Evolutionary conservation across 495 filamentous ascomycete species (phyloP), one percentile per base, ranked within the genome.

Genomic region (Penicillium fimorum): DNA sequence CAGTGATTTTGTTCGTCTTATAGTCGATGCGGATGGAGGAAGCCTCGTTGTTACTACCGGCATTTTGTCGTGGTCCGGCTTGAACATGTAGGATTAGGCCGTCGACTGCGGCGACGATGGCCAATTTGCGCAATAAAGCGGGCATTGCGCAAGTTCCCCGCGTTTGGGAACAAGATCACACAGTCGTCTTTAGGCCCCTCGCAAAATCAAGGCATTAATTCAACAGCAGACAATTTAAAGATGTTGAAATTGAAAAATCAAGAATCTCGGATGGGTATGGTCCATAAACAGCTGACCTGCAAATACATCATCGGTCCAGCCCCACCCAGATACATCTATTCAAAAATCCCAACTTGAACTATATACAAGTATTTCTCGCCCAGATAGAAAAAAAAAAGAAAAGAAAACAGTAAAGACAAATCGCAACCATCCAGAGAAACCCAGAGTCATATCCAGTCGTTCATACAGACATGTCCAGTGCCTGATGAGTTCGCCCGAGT

Each of bases 81-180:
- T 69, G 74, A 71, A 90, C 90, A 60, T 94, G 88, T 33, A 97
- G 77, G 57, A 96, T 77, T 22, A 97, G 79, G 32, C 94, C 94
- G 64, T 97, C 93, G 46, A 88, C 83, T 12, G 91, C 85, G 45
- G 92, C 92, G 72, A 87, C 86, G 58, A 96, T 81, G 49, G 91
- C 64, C 45, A 96, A 69, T 68, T 92, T 96, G 58, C 90, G 86
- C 60, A 86, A 82, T 52, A 95, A 71, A 63, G 82, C 78, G 58
- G 90, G 85, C 88, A 94, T 94, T 40, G 62, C 62, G 62, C 42
- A 33, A 43, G 58, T 51, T 44, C 20, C 55, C 48, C 48, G 55
- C 55, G 43, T 15, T 44, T 12, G 25, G 30, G 44, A 54, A 20
- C 48, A 42, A 32, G 41, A 50, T 40, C 48, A 49, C 30, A 22